Evolutionary conservation across 176 grass and related monocot genomes (phyloP).

Genomic region (Typha latifolia): DNA sequence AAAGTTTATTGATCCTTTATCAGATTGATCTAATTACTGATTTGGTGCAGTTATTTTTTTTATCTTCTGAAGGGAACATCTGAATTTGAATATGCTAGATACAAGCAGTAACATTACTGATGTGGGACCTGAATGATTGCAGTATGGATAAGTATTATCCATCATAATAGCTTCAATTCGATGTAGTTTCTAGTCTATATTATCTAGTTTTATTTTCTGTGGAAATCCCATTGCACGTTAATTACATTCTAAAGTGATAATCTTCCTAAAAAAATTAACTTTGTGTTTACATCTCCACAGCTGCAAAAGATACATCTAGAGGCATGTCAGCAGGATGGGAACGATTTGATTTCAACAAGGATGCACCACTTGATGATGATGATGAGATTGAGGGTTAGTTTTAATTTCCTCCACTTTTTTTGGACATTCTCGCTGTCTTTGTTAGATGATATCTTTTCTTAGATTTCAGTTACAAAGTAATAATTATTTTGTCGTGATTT

Average conservation of each 20-base stretch:
- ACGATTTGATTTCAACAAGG: conserved; percentile 88
- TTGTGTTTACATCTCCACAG: conserved; percentile 25
- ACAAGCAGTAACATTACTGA: not conserved
- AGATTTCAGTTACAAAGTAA: not conserved
- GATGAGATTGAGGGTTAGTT: conserved; percentile 60
- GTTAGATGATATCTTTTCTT: too few species aligned
- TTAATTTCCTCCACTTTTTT: conserved; percentile 1
- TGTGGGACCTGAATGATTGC: not conserved
- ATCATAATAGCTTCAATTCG: not conserved
- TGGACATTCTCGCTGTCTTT: not conserved
- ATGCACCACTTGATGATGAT: conserved; percentile 81
- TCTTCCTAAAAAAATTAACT: not conserved
- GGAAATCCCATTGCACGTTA: not conserved
- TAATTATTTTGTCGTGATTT: not conserved
- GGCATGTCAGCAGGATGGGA: conserved; percentile 62
- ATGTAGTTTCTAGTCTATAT: not conserved
- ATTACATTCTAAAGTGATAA: not conserved
- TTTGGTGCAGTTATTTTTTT: too few species aligned
- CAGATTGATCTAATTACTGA: too few species aligned
- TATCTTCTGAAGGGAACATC: too few species aligned
- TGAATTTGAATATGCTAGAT: not conserved
- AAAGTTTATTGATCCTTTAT: too few species aligned
- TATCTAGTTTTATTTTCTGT: not conserved
- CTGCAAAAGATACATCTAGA: conserved; percentile 68
- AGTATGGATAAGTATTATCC: not conserved